Percentiles rank a stretch among this genome's conserved stretches.
Evolutionary conservation across 306 rosid genomes (phyloP).

Genomic region (Cicer chorassanicum): DNA sequence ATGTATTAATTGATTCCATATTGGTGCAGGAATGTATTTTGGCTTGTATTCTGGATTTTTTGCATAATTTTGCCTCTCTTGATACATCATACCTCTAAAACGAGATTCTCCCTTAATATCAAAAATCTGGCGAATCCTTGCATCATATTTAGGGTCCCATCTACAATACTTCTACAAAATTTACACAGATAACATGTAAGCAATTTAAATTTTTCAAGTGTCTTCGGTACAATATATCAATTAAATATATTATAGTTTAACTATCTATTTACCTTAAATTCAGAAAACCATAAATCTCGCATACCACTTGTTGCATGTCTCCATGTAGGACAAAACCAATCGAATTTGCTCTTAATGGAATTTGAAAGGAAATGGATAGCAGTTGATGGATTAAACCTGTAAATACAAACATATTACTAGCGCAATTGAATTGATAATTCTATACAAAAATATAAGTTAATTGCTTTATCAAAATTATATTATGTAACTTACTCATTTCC

Average conservation of each 20-base stretch:
- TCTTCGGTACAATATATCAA: no score
- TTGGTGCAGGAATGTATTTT: neutral
- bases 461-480: no score
- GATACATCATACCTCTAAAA: no score
- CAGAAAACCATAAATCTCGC: neutral
- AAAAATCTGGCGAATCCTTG: no score
- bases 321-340: neutral
- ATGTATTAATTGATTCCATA: neutral
- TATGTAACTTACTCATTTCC: no score
- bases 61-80: neutral
- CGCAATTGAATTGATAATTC: no score
- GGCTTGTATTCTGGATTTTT: neutral
- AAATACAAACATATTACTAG: no score
- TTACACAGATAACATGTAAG: neutral
- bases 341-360: neutral
- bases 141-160: no score
- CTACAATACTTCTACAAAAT: neutral
- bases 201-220: no score
- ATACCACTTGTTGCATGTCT: neutral
- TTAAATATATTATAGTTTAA: no score
- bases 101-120: no score
- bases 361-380: neutral
- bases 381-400: neutral
- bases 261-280: neutral
- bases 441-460: no score